These are phyloP conservation scores for Puya raimondii DNA, from an alignment of 176 grass and related monocot genomes.

Conservation along the genomic window DNA sequence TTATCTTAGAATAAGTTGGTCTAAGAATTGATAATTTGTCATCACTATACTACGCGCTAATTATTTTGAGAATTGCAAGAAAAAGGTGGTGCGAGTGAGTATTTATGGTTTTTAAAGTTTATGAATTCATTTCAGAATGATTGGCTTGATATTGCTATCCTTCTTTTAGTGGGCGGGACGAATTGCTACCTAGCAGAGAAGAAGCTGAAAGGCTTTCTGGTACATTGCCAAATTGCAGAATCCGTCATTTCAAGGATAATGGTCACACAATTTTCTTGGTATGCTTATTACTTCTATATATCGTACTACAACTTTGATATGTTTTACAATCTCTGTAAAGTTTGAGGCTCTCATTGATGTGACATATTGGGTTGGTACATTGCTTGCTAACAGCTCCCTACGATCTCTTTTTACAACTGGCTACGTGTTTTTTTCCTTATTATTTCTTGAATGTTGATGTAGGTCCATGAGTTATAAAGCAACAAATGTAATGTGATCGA, in stretches of 20 bases:
- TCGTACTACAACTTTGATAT: neutral
- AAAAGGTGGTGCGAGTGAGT: neutral
- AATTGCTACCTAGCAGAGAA: slow-evolving; percentile 64
- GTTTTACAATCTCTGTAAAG: neutral
- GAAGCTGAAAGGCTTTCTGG: slow-evolving; percentile 59
- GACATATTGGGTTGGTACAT: too few relatives aligned
- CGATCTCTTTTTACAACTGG: too few relatives aligned
- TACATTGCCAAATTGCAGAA: slow-evolving; percentile 46
- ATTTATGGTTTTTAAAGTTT: slow-evolving; percentile 9
- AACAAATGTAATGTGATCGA: too few relatives aligned
- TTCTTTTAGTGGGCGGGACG: slow-evolving; percentile 69
- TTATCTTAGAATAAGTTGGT: too few relatives aligned
- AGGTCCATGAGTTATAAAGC: too few relatives aligned
- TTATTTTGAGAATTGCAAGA: too few relatives aligned
- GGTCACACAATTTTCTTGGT: slow-evolving; percentile 82
- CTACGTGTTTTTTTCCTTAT: too few relatives aligned
- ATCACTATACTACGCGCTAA: too few relatives aligned
- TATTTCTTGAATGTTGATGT: too few relatives aligned
- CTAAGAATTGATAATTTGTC: too few relatives aligned
- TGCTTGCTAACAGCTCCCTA: too few relatives aligned
- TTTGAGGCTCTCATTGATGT: too few relatives aligned
- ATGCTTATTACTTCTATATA: slow-evolving; percentile 6
- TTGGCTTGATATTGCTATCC: slow-evolving; percentile 26
- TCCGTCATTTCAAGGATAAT: slow-evolving; percentile 61
- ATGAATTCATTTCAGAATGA: neutral